Percentiles rank a stretch among this genome's conserved stretches.
Conservation (phyloP, 352 stramenopile genomes). For the Globisporangium polare region DNA sequence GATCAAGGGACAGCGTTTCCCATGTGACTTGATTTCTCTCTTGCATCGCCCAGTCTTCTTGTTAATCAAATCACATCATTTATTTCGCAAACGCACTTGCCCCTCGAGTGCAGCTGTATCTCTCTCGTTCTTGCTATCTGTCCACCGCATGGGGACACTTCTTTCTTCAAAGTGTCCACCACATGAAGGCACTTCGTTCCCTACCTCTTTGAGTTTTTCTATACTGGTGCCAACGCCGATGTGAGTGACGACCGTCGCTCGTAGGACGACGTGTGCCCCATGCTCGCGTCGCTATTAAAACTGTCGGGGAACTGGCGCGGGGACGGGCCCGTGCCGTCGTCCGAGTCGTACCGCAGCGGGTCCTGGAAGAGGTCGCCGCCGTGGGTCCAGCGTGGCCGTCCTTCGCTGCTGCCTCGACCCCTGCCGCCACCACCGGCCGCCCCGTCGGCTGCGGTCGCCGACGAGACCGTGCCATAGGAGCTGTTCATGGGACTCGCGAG, state of each 20-base stretch:
- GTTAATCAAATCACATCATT: neutral
- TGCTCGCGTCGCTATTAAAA: conserved; percentile 65
- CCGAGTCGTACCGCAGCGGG: conserved; percentile 78
- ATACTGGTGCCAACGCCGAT: conserved; percentile 21
- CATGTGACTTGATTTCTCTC: neutral
- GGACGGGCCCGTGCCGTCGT: conserved; percentile 54
- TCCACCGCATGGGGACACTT: neutral
- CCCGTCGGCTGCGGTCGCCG: conserved; percentile 30
- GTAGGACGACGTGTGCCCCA: conserved; percentile 26
- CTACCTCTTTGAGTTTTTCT: conserved; percentile 2
- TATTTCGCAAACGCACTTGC: conserved; percentile 5
- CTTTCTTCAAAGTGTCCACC: conserved; percentile 6
- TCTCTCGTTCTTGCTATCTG: no score
- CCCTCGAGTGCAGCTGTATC: neutral
- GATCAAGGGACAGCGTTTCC: neutral
- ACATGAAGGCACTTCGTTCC: conserved; percentile 5
- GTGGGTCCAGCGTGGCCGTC: conserved; percentile 66
- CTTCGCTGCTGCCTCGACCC: conserved; percentile 13
- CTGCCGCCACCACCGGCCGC: neutral
- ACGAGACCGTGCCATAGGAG: conserved; percentile 47
- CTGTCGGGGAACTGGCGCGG: conserved; percentile 61
- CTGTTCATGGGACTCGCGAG: conserved; percentile 57
- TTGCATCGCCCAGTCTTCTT: neutral
- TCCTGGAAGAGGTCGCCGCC: conserved; percentile 82
- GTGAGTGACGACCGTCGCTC: conserved; percentile 17